Conservation (phyloP, 2,329 filamentous ascomycete genomes). For the Fusarium illudens region DNA sequence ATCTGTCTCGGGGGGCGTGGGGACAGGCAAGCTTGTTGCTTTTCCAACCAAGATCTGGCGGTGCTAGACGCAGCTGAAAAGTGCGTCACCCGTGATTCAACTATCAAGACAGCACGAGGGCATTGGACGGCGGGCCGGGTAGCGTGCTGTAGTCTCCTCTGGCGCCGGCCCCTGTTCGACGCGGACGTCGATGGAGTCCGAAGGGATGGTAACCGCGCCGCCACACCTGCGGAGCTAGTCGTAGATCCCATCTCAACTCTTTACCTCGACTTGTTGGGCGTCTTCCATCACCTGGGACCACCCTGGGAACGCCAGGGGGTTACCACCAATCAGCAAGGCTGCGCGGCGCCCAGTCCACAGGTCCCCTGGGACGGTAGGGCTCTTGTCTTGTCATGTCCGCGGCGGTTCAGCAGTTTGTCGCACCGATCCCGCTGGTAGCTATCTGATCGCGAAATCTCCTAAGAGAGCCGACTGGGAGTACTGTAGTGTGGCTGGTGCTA, state of each 20-base stretch:
- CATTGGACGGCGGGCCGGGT: neutral
- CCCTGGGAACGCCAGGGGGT: slow-evolving; percentile 2
- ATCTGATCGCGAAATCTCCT: neutral
- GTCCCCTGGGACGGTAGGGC: neutral
- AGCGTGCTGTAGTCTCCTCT: slow-evolving; percentile 9
- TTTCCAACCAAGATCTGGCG: slow-evolving; percentile 21
- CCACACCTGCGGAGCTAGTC: slow-evolving; percentile 27
- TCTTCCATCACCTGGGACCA: slow-evolving; percentile 3
- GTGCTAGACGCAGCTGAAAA: slow-evolving; percentile 29
- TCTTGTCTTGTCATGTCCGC: neutral
- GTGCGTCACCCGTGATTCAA: slow-evolving; percentile 11
- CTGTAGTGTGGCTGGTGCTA: neutral
- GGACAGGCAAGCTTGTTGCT: slow-evolving; percentile 16
- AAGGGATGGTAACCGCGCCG: slow-evolving; percentile 36
- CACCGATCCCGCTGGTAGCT: neutral
- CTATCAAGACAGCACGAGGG: neutral
- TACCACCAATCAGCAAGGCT: slow-evolving; percentile 16
- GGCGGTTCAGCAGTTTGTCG: neutral
- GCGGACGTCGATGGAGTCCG: slow-evolving; percentile 20
- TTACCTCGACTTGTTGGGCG: slow-evolving; percentile 13
- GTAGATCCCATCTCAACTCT: slow-evolving; percentile 31
- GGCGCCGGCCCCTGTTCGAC: slow-evolving; percentile 8
- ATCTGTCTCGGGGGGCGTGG: slow-evolving; percentile 10
- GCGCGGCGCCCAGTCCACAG: neutral
- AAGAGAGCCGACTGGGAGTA: neutral